Percentiles rank a stretch among this genome's conserved stretches.
Conservation (phyloP, 768 basidiomycete species). For the Russula ochroleuca region DNA sequence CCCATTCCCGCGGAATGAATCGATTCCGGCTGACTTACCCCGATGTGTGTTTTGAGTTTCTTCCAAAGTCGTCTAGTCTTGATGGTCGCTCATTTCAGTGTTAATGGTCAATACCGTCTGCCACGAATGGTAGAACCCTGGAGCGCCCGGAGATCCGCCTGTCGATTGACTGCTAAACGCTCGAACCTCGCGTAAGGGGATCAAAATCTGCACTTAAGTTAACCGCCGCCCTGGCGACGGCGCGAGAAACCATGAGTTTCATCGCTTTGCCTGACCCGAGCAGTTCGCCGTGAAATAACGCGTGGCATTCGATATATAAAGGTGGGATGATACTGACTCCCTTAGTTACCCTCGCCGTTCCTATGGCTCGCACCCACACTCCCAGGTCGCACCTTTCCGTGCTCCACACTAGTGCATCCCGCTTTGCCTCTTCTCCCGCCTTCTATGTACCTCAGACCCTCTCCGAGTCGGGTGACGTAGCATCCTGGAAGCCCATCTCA, state of each 20-base stretch:
- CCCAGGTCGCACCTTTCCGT: conserved; percentile 55
- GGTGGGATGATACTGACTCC: conserved; percentile 7
- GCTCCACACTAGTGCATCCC: conserved; percentile 52
- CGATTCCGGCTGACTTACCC: conserved; percentile 16
- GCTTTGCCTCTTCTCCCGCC: conserved; percentile 47
- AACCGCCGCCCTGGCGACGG: conserved; percentile 29
- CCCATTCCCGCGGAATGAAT: conserved; percentile 28
- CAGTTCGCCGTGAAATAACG: conserved; percentile 22
- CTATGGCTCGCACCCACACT: conserved; percentile 11
- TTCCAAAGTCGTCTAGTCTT: conserved; percentile 23
- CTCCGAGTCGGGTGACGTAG: conserved; percentile 40
- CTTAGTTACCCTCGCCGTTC: conserved; percentile 15
- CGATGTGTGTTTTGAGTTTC: conserved; percentile 17
- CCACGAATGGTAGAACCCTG: conserved; percentile 24
- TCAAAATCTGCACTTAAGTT: conserved; percentile 18
- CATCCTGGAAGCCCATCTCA: conserved; percentile 57
- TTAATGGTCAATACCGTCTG: conserved; percentile 18
- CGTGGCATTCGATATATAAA: conserved; percentile 26
- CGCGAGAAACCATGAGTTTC: conserved; percentile 25
- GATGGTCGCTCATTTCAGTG: conserved; percentile 23
- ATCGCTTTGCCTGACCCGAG: conserved; percentile 23
- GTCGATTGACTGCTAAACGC: conserved; percentile 24
- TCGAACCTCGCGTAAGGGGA: conserved; percentile 18
- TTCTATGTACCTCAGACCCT: conserved; percentile 57
- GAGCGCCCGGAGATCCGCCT: conserved; percentile 25